Evolutionary conservation across 768 basidiomycete species (phyloP), one percentile per base, ranked within the genome.

Genomic region (Suillus plorans): DNA sequence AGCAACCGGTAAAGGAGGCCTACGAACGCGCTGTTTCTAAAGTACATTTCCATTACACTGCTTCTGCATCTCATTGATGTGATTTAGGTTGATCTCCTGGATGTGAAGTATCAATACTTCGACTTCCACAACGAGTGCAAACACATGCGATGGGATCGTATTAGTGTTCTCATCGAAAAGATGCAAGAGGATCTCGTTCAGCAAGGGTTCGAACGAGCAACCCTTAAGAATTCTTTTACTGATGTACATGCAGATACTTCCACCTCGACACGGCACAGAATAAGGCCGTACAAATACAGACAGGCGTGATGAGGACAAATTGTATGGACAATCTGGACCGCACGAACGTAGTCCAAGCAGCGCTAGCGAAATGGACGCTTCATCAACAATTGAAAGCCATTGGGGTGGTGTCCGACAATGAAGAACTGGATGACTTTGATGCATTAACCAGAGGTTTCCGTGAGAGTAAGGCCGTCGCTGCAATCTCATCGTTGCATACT

Each of bases 271-370:
- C 84, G 41, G 73, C 77, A 14, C 75, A 79, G 31, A 64, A 77
- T 5, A 78, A 80, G 34, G 86, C 87, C 0, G 76, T 86, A 28
- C 81, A 79, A 64, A 76, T 83, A 42, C 97, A 99, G 72, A 81
- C 73, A 25, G 95, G 95, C 22, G 83, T 86, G 56, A 87, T 97
- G 50, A 86, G 97, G 53, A 96, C 95, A 9, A 99, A 99, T 74
- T 99, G 97, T 77, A 97, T 97, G 97, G 97, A 98, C 75, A 91
- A 89, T 71, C 80, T 98, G 64, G 97, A 99, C 73, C 86, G 97
- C 59, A 99, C 97, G 55, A 99, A 99, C 75, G 97, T 99, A 50
- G 91, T 95, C 5, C 97, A 99, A 75, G 90, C 93, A 20, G 86
- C 96, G 14, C 76, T 99, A 58, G 97, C 92, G 18, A 94, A 92